Conservation (phyloP, 2,329 filamentous ascomycete species). For the Ophiostoma pallidulum region DNA sequence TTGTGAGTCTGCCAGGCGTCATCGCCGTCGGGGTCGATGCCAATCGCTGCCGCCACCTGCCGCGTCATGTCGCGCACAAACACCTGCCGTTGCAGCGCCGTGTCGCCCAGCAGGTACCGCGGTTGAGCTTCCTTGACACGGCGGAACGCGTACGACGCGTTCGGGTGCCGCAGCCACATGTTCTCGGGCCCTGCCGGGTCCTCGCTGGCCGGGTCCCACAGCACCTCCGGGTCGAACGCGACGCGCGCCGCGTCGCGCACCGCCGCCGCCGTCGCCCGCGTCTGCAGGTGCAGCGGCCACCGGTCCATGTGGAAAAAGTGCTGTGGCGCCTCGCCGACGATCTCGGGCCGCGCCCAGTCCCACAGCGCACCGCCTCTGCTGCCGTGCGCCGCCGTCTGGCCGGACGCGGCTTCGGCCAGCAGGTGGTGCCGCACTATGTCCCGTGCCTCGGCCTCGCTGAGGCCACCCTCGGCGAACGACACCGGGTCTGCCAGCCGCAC, state of each 20-base stretch:
- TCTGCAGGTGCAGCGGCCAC: conserved; percentile 38
- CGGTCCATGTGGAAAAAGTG: conserved; percentile 37
- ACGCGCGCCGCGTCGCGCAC: not conserved
- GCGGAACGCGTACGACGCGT: conserved; percentile 18
- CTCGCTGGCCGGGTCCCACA: conserved; percentile 22
- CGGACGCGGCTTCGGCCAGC: conserved; percentile 34
- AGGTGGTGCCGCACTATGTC: conserved; percentile 29
- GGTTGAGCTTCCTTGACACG: conserved; percentile 19
- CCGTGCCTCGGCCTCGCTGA: conserved; percentile 17
- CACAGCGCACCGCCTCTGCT: conserved; percentile 21
- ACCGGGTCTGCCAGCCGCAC: conserved; percentile 25
- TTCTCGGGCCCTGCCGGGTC: conserved; percentile 20
- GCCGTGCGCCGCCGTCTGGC: conserved; percentile 30
- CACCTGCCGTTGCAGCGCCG: conserved; percentile 25
- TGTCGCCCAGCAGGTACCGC: conserved; percentile 30
- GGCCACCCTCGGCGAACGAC: not conserved
- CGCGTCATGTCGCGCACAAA: conserved; percentile 18
- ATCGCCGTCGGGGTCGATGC: not conserved
- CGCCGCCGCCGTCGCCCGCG: conserved; percentile 19
- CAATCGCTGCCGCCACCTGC: conserved; percentile 11
- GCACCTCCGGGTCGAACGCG: conserved; percentile 14
- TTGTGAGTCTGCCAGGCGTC: conserved; percentile 10
- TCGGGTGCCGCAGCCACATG: conserved; percentile 16
- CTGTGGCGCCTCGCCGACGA: conserved; percentile 19
- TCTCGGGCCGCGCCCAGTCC: conserved; percentile 25